These are phyloP conservation scores for Kwoniella shivajii DNA, from an alignment of 1,284 basidiomycete species.

Conservation along the genomic window DNA sequence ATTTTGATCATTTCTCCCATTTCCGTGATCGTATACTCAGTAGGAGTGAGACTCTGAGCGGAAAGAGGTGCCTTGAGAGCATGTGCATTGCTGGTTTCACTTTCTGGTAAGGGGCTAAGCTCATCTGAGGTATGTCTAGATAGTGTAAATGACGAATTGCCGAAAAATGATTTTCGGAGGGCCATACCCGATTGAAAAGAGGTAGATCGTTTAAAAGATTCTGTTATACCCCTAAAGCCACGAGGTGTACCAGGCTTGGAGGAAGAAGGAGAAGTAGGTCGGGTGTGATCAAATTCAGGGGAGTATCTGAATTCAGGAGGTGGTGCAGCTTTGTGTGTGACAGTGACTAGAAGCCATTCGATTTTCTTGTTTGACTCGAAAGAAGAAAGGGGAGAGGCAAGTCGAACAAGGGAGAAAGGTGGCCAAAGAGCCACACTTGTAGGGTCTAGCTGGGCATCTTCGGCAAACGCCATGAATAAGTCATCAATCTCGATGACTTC, in stretches of 20 bases:
- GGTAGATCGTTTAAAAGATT: conserved; percentile 29
- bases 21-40: conserved; percentile 37
- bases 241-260: conserved; percentile 25
- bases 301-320: neutral
- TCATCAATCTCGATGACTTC: conserved; percentile 41
- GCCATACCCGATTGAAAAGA: conserved; percentile 15
- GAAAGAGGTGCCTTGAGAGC: neutral
- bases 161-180: conserved; percentile 14
- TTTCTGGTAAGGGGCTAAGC: conserved; percentile 7
- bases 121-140: conserved; percentile 4
- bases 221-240: conserved; percentile 29
- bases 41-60: conserved; percentile 27
- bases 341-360: conserved; percentile 41
- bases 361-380: conserved; percentile 8
- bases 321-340: conserved; percentile 22
- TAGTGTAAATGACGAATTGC: neutral
- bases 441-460: conserved; percentile 40
- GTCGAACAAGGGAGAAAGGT: conserved; percentile 35
- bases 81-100: neutral
- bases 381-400: conserved; percentile 16
- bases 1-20: conserved; percentile 41
- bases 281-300: conserved; percentile 4
- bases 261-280: conserved; percentile 27
- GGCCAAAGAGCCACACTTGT: conserved; percentile 32
- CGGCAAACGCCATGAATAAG: conserved; percentile 41